Percentiles rank a stretch among this genome's conserved stretches.
Evolutionary conservation across 2,329 filamentous ascomycete genomes (phyloP).

Genomic region (Botrytis medusae): DNA sequence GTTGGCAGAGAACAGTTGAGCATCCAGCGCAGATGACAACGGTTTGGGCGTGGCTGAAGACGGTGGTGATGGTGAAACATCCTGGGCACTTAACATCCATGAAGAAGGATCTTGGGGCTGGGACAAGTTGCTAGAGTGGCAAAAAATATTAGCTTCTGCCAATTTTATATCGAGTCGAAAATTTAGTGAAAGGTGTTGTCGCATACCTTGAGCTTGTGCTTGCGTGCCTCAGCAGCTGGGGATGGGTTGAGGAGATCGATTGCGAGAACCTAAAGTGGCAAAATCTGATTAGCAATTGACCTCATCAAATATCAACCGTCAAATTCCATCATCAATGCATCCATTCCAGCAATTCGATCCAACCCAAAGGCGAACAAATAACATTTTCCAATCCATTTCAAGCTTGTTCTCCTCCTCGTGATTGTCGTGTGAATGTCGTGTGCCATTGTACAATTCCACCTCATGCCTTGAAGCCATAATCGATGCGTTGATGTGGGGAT

Average conservation of each 20-base stretch:
- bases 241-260: conserved; percentile 99
- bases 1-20: conserved; percentile 99
- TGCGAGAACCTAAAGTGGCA: conserved; percentile 83
- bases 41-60: conserved; percentile 99
- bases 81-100: conserved; percentile 99
- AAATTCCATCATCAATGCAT: conserved; percentile 31
- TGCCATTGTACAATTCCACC: conserved; percentile 34
- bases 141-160: conserved; percentile 21
- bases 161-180: neutral
- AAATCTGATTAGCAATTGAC: conserved; percentile 49
- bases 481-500: conserved; percentile 21
- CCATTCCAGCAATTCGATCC: conserved; percentile 22
- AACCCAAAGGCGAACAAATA: conserved; percentile 21
- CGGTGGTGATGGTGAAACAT: conserved; percentile 99
- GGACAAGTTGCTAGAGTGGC: conserved; percentile 75
- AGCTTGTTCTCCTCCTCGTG: conserved; percentile 22
- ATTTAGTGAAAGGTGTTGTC: conserved; percentile 12
- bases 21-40: conserved; percentile 99
- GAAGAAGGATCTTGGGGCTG: conserved; percentile 98
- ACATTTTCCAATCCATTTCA: conserved; percentile 17
- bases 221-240: conserved; percentile 95
- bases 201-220: conserved; percentile 99
- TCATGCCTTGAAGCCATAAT: conserved; percentile 23
- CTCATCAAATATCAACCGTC: conserved; percentile 24
- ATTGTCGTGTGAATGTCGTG: conserved; percentile 33